Percentiles rank a stretch among this genome's conserved stretches.
Evolutionary conservation across 2,329 filamentous ascomycete species (phyloP).

Genomic region (Colletotrichum tropicale): DNA sequence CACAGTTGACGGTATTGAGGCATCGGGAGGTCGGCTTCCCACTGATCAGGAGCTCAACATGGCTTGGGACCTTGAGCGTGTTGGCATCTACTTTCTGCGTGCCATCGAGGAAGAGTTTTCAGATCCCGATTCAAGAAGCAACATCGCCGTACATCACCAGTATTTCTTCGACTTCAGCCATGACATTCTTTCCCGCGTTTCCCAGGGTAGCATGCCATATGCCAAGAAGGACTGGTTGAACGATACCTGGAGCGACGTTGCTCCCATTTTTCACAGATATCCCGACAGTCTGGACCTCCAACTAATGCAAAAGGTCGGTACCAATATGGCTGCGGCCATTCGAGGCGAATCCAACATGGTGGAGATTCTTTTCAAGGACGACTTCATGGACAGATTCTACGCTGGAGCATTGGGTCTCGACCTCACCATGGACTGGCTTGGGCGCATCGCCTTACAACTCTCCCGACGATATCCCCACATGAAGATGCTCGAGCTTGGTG

Average conservation of each 20-base stretch:
- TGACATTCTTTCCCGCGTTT: background rate
- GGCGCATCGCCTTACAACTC: background rate
- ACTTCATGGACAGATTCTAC: background rate
- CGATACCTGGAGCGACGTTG: background rate
- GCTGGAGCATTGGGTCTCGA: background rate
- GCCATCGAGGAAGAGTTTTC: background rate
- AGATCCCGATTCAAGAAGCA: background rate
- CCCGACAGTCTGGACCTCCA: background rate
- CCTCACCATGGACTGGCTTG: background rate
- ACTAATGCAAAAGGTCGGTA: background rate
- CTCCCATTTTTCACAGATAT: background rate
- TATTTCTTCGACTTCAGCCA: background rate
- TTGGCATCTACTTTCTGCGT: background rate
- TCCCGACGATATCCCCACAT: constrained; percentile 5
- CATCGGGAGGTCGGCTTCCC: background rate
- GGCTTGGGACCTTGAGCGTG: background rate
- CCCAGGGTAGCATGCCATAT: background rate
- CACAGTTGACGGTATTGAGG: background rate
- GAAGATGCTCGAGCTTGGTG: constrained; percentile 39
- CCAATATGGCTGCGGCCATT: background rate
- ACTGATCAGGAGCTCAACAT: background rate
- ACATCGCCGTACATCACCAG: background rate
- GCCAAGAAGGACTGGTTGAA: background rate
- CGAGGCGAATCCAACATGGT: background rate
- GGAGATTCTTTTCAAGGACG: background rate